Base-by-base conservation (phyloP, 2,329 filamentous ascomycete species). In the Neoascochyta sp. region DNA sequence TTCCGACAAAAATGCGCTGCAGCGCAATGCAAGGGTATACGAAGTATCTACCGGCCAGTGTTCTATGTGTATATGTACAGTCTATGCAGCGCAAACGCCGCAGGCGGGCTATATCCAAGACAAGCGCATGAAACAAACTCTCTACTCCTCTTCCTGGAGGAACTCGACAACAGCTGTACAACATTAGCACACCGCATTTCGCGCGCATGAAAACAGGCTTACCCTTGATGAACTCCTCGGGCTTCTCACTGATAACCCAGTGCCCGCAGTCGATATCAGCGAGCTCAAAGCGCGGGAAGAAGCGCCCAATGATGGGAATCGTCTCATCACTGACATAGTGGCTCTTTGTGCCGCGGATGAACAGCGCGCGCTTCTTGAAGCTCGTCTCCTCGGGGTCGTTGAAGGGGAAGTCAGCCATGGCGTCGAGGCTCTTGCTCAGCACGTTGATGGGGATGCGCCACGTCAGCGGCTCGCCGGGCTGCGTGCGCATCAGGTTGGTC, bases 361-460 rank as follows among this genome's bases (percentile, higher is more conserved):
- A 87, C 13, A 96, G 69, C 9, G 87, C 81, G 1, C 81, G 85
- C 41, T 87, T 88, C 47, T 78, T 72, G 54, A 86, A 96, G 15
- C 80, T 73, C 18, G 69, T 66, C 41, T 73, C 64, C n/a, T 76
- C 72, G 0, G 88, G 81, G 49, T 87, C 73, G 45, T 76, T 82
- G 67, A 81, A 95, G 0, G 92, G 90, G 53, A 98, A 98, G 48
- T 93, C 86, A 1, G 85, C 87, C 68, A 96, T 77, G 43, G 85
- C 71, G 46, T 80, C 75, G 22, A 98, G 68, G 0, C 80, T 72
- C 26, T 73, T 70, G 4, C 73, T 80, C 0, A 98, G 68, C 3
- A 77, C 80, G 25, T 75, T 71, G 8, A 98, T 67, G 0, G 92
- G 90, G 3, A 96, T 79, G 16, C 86, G 77, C 65, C 92, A 95